A percentile compares a stretch with the other conserved stretches of the same genome.
phyloP scores from a whole-genome alignment of 345 rosid genomes.

The Camelina laxa region DNA sequence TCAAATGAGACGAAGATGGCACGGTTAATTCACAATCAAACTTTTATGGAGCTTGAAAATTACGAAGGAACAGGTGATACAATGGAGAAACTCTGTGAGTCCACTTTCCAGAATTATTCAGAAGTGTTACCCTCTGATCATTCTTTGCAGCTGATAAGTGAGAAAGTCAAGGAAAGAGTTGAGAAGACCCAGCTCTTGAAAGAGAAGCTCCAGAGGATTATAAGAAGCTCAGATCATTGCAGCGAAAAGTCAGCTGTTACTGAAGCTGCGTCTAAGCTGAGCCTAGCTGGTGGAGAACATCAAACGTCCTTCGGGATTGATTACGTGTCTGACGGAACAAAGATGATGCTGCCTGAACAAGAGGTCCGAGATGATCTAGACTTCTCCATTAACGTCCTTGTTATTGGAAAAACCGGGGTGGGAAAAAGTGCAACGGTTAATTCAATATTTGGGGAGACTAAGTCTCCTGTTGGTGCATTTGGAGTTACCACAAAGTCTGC shows the following conservation, averaged over 20 bases:
- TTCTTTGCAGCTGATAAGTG: conserved; percentile 39
- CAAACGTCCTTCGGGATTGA: conserved; percentile 40
- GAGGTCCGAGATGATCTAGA: conserved; percentile 49
- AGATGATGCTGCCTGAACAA: conserved; percentile 51
- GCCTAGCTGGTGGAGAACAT: conserved; percentile 37
- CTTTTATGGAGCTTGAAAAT: conserved; percentile 32
- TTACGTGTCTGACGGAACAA: conserved; percentile 46
- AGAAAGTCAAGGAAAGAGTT: conserved; percentile 54
- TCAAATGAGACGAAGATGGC: conserved; percentile 22
- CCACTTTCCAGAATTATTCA: conserved; percentile 27
- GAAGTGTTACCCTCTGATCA: conserved; percentile 16
- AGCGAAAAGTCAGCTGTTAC: conserved; percentile 53
- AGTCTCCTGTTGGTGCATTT: conserved; percentile 56
- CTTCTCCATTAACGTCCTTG: conserved; percentile 65
- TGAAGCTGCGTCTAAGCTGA: conserved; percentile 49
- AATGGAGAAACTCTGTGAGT: conserved; percentile 41
- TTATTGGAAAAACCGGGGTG: conserved; percentile 83
- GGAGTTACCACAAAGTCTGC: conserved; percentile 54
- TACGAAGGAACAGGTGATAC: conserved; percentile 20
- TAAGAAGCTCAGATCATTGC: conserved; percentile 50
- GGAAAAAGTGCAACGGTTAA: conserved; percentile 86
- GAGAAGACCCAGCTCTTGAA: conserved; percentile 55
- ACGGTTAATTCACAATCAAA: conserved; percentile 21
- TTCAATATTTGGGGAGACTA: conserved; percentile 68
- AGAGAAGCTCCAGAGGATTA: conserved; percentile 66